These are phyloP conservation scores for Endogone sp. DNA, from an alignment of 192 early-diverging fungal species.

Conservation along the genomic window DNA sequence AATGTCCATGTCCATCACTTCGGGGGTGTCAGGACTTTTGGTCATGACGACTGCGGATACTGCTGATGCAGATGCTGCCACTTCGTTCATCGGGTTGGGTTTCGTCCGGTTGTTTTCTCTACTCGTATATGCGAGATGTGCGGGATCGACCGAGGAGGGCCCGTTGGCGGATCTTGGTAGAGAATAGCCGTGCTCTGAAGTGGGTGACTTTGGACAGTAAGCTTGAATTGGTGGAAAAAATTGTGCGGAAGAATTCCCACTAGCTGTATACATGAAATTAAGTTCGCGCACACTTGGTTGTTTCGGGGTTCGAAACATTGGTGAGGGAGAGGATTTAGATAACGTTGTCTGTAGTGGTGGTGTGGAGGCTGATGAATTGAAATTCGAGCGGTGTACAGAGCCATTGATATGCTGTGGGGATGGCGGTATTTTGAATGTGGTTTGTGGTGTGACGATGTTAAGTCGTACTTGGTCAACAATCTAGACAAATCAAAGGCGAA, in stretches of 20 bases:
- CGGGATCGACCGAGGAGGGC: background rate
- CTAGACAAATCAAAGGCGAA: background rate
- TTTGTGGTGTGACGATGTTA: background rate
- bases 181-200: background rate
- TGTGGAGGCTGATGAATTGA: background rate
- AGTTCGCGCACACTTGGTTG: background rate
- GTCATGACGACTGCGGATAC: too few relatives aligned
- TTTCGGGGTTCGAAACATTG: background rate
- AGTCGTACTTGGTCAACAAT: background rate
- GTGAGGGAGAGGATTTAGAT: background rate
- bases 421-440: background rate
- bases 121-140: background rate
- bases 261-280: background rate
- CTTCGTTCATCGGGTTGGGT: background rate
- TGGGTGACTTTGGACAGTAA: background rate
- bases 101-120: background rate
- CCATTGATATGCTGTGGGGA: background rate
- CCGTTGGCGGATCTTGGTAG: background rate
- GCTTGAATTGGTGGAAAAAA: too few relatives aligned
- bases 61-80: background rate
- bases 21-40: background rate
- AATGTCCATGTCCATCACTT: background rate
- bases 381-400: background rate
- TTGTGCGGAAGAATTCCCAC: background rate
- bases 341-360: background rate